phyloP scores from a whole-genome alignment of 2,329 filamentous ascomycete genomes.

The Colletotrichum cordylinicola region DNA sequence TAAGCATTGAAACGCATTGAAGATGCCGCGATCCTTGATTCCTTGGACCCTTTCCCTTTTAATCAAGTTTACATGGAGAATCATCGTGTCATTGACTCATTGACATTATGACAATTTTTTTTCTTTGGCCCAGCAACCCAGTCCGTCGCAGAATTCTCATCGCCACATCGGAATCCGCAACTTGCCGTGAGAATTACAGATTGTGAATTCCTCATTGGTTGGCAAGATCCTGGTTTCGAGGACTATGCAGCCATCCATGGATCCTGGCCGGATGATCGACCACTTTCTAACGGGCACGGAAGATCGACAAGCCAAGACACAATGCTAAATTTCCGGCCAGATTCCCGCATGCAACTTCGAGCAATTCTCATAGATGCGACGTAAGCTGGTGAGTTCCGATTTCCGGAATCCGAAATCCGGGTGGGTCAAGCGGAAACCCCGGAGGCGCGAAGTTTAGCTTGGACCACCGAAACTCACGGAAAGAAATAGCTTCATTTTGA shows the following conservation, averaged over 20 bases:
- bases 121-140: background rate
- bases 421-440: background rate
- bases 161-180: background rate
- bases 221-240: background rate
- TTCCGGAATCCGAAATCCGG: background rate
- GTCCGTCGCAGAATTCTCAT: background rate
- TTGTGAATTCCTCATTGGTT: background rate
- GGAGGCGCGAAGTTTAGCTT: background rate
- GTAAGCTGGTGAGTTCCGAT: background rate
- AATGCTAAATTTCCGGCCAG: background rate
- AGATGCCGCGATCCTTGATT: background rate
- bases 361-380: background rate
- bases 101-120: background rate
- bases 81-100: background rate
- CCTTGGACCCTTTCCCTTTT: background rate
- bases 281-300: background rate
- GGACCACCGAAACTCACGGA: background rate
- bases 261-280: background rate
- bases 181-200: background rate
- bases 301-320: background rate
- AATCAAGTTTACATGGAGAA: background rate
- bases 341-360: background rate
- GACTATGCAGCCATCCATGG: background rate
- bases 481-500: background rate
- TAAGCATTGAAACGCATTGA: background rate